phyloP scores from a whole-genome alignment of 2,329 filamentous ascomycete genomes.

The Rhynchosporium agropyri region DNA sequence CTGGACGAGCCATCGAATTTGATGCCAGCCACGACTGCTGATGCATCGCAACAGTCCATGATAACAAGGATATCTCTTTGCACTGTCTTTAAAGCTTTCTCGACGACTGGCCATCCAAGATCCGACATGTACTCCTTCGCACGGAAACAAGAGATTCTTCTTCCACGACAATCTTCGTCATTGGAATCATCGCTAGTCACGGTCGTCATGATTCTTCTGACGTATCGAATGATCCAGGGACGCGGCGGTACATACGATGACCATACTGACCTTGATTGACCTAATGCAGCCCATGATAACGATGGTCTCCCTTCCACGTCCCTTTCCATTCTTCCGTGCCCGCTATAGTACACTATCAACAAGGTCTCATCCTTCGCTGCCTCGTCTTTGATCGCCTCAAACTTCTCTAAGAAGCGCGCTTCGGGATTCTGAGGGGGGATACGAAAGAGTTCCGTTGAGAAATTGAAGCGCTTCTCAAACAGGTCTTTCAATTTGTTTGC shows the following conservation, averaged over 20 bases:
- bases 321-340: not conserved
- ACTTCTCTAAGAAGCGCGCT: not conserved
- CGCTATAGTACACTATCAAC: not conserved
- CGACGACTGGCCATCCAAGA: not conserved
- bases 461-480: not conserved
- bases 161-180: not conserved
- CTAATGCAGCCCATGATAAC: not conserved
- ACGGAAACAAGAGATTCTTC: not conserved
- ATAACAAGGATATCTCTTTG: not conserved
- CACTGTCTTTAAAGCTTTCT: not conserved
- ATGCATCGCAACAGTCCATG: not conserved
- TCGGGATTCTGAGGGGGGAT: not conserved
- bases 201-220: too few relatives aligned
- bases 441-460: not conserved
- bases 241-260: too few relatives aligned
- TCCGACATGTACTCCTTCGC: not conserved
- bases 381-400: not conserved
- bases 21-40: not conserved
- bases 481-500: not conserved
- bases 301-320: not conserved
- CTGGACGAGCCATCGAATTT: not conserved
- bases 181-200: not conserved
- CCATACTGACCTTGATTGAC: too few relatives aligned
- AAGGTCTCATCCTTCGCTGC: not conserved
- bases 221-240: too few relatives aligned